Conservation (phyloP, 179 eudicot species). For the Patellifolia procumbens region DNA sequence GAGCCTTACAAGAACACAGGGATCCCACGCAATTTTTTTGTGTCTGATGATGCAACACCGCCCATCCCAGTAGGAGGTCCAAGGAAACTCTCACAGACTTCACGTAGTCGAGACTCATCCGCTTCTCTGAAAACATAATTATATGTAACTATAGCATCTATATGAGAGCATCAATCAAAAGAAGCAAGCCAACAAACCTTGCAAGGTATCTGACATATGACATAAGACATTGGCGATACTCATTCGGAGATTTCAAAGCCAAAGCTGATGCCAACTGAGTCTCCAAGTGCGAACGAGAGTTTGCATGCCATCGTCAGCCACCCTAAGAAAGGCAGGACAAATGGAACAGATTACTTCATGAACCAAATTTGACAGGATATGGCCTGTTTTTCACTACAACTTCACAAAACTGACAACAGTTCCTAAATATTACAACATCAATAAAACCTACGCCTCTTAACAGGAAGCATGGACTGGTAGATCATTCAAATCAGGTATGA, state of each 20-base stretch:
- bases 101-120: conserved; percentile 86
- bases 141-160: no score
- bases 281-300: conserved; percentile 98
- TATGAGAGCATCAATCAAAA: background rate
- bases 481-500: no score
- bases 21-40: conserved; percentile 78
- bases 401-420: background rate
- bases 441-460: background rate
- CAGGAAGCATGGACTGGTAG: no score
- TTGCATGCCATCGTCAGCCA: conserved; percentile 95
- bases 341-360: background rate
- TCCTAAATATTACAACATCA: background rate
- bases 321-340: conserved; percentile 43
- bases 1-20: conserved; percentile 74
- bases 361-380: background rate
- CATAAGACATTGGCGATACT: conserved; percentile 93
- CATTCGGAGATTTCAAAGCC: conserved; percentile 82
- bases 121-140: conserved; percentile 72
- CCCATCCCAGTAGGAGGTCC: conserved; percentile 98
- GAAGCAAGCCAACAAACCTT: conserved; percentile 50
- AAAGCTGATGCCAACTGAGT: conserved; percentile 83
- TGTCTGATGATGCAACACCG: conserved; percentile 45
- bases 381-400: background rate
- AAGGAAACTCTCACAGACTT: conserved; percentile 91
- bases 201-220: conserved; percentile 85